Evolutionary conservation across 352 stramenopile species (phyloP), one percentile per base, ranked within the genome.

Genomic region (Pythium periplocum): DNA sequence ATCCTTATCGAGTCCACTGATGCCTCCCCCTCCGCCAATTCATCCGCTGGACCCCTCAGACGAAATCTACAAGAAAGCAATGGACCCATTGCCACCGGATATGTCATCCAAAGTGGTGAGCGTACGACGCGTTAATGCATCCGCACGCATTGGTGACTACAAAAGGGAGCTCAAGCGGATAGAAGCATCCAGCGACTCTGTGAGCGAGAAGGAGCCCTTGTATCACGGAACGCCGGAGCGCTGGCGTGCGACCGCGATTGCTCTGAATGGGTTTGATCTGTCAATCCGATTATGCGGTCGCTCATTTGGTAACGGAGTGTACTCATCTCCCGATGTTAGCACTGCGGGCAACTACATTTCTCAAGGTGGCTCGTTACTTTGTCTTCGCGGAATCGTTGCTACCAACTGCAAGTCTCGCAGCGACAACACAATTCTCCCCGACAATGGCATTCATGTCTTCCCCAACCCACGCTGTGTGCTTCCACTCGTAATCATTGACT

Each of bases 141-240:
- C 55, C 1, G 35, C 48, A 4, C 54, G 40, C 9, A 2, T 17
- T 6, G 17, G 6, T 11, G 47, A 40, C n/a, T 68, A 45, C 36
- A 11, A 32, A 26, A 26, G 17, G 4, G 9, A 40, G 4, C 44
- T 39, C 5, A 46, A 57, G 38, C 17, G 45, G 7, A 30, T 42
- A 26, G 56, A 53, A 26, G 17, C 17, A 26, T 26, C 17, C 17
- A 26, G 17, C 17, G 17, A 26, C 17, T 26, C 17, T 26, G 17
- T 26, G 17, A 26, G 17, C 17, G 17, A 26, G 26, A 35, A 39
- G 2, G 36, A 55, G 11, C 62, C 62, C 5, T 36, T 69, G 0
- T 69, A 47, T 12, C 62, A 69, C 39, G 62, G 62, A 1, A 69
- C 62, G 2, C 62, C 62, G 1, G 50, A 68, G 44, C 61, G 51